Percentiles rank a stretch among this genome's conserved stretches.
Conservation (phyloP, 306 rosid genomes). For the Oxytropis ochrocephala region DNA sequence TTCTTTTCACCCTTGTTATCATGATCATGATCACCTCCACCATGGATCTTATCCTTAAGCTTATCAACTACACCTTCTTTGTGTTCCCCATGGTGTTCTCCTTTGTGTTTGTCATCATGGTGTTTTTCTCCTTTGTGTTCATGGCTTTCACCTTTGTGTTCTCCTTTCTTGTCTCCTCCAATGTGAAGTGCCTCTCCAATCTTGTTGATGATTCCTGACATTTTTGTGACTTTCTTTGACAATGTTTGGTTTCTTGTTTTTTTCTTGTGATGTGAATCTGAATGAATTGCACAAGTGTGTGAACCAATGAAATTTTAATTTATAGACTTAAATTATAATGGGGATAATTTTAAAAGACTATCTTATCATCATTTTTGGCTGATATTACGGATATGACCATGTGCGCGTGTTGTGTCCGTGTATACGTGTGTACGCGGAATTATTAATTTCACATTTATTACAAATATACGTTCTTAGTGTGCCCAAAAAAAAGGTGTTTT, state of each 20-base stretch:
- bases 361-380: not conserved
- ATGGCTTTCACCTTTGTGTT: constrained; percentile 12
- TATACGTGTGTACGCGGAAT: not conserved
- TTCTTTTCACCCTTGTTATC: constrained; percentile 4
- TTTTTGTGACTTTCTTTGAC: constrained; percentile 6
- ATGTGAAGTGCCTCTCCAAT: constrained; percentile 36
- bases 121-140: constrained; percentile 7
- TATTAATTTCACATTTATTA: no score
- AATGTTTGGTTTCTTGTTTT: not conserved
- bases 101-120: not conserved
- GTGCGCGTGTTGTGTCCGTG: not conserved
- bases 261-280: not conserved
- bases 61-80: constrained; percentile 1
- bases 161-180: constrained; percentile 34
- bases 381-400: constrained; percentile 9
- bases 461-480: no score
- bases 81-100: not conserved
- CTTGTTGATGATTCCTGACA: constrained; percentile 47
- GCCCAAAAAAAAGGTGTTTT: no score
- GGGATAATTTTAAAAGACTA: not conserved
- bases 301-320: not conserved
- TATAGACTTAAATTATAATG: not conserved
- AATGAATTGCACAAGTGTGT: not conserved
- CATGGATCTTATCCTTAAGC: constrained; percentile 10
- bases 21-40: not conserved